phyloP scores from a whole-genome alignment of 2,329 filamentous ascomycete genomes.

The Alternaria sp. region DNA sequence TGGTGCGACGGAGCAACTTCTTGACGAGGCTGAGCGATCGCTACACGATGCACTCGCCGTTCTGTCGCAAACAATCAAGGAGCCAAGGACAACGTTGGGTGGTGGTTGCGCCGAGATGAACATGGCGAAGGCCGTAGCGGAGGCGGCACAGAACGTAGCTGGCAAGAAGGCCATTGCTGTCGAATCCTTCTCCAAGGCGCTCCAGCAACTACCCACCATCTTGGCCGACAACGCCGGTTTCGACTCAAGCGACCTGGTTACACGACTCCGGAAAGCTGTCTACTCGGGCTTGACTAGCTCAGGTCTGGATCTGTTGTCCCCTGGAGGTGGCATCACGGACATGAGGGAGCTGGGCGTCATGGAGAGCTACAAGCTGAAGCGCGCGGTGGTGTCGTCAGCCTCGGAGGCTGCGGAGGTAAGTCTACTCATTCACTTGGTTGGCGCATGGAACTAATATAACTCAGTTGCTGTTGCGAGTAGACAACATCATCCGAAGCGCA shows the following conservation, averaged over 20 bases:
- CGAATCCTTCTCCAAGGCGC: slow-evolving; percentile 83
- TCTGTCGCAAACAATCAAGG: slow-evolving; percentile 93
- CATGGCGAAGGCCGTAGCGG: slow-evolving; percentile 98
- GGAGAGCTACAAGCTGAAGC: slow-evolving; percentile 98
- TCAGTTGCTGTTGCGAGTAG: slow-evolving; percentile 87
- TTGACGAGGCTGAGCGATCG: slow-evolving; percentile 95
- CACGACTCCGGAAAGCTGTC: slow-evolving; percentile 88
- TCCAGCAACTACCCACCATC: slow-evolving; percentile 94
- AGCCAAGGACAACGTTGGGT: slow-evolving; percentile 91
- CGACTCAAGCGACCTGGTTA: slow-evolving; percentile 92
- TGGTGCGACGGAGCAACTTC: slow-evolving; percentile 93
- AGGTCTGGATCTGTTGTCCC: slow-evolving; percentile 85
- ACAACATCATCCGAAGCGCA: slow-evolving; percentile 96
- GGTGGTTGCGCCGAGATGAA: slow-evolving; percentile 98
- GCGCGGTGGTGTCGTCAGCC: slow-evolving; percentile 94
- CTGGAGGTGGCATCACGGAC: slow-evolving; percentile 90
- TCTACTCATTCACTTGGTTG: slow-evolving; percentile 18
- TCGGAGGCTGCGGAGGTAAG: slow-evolving; percentile 95
- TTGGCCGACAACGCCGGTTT: slow-evolving; percentile 96
- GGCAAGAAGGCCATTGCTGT: slow-evolving; percentile 97
- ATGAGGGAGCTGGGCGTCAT: slow-evolving; percentile 96
- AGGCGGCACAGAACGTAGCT: slow-evolving; percentile 89
- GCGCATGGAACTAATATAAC: slow-evolving; percentile 40
- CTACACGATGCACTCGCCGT: slow-evolving; percentile 96
- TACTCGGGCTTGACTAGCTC: slow-evolving; percentile 95